Evolutionary conservation across 768 basidiomycete species (phyloP).

Genomic region (Boletus sp.): DNA sequence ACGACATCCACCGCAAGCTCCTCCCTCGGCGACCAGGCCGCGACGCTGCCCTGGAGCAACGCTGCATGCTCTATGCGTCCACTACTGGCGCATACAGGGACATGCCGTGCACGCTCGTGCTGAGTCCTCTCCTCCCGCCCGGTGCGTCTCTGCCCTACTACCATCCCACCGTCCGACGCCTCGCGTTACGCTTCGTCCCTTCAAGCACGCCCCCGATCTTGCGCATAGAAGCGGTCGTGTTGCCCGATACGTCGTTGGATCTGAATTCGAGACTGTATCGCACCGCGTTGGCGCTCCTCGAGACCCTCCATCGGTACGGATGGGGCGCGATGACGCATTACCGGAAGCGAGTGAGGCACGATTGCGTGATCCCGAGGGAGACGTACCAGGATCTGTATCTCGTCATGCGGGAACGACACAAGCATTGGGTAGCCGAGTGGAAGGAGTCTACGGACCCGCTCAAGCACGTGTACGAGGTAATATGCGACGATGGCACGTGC

Average conservation of each 20-base stretch:
- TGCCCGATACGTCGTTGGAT: conserved; percentile 50
- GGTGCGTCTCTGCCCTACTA: conserved; percentile 75
- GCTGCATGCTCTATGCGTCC: conserved; percentile 67
- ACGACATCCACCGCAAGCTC: conserved; percentile 62
- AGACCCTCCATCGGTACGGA: conserved; percentile 84
- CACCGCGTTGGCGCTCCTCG: conserved; percentile 77
- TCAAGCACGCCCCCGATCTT: conserved; percentile 21
- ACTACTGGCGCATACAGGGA: conserved; percentile 19
- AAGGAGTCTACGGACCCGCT: conserved; percentile 79
- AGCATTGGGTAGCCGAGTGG: conserved; percentile 73
- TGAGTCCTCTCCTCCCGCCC: conserved; percentile 54
- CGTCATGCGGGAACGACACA: conserved; percentile 80
- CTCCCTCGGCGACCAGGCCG: conserved; percentile 78
- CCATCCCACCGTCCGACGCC: conserved; percentile 76
- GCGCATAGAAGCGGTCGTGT: conserved; percentile 23
- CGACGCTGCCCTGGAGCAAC: conserved; percentile 72
- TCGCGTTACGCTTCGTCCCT: conserved; percentile 76
- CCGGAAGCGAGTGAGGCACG: conserved; percentile 83
- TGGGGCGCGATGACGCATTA: conserved; percentile 82
- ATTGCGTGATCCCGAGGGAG: conserved; percentile 72
- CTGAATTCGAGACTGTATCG: conserved; percentile 69
- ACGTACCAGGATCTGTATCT: conserved; percentile 90
- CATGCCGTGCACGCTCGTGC: conserved; percentile 42
- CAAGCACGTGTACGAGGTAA: conserved; percentile 88
- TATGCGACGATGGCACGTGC: neutral